Conservation (phyloP, 345 rosid genomes). For the Eutrema japonicum region DNA sequence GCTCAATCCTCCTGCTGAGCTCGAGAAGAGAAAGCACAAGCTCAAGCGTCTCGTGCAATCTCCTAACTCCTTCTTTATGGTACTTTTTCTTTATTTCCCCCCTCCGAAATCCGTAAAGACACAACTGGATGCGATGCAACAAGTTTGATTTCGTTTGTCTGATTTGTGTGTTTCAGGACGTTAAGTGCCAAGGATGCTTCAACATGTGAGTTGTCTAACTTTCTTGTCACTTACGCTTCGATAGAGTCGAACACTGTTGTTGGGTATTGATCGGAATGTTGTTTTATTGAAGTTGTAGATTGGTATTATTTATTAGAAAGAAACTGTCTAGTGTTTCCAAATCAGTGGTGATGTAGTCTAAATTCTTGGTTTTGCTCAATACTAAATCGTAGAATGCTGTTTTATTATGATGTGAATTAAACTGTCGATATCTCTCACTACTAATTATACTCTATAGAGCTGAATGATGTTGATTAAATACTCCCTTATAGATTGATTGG, state of each 20-base stretch:
- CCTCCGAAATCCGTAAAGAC: neutral
- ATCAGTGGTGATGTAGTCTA: neutral
- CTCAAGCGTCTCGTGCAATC: conserved; percentile 63
- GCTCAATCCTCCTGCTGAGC: conserved; percentile 58
- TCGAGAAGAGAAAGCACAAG: conserved; percentile 64
- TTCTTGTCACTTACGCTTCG: neutral
- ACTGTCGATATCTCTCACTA: neutral
- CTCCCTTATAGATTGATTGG: neutral
- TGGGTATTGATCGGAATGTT: neutral
- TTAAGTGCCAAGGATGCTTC: conserved; percentile 60
- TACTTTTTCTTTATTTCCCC: neutral
- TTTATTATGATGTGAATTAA: neutral
- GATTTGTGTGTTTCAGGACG: conserved; percentile 43
- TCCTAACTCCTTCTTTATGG: conserved; percentile 62
- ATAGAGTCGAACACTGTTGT: neutral
- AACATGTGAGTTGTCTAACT: conserved; percentile 42
- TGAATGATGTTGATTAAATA: neutral
- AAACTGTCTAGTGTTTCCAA: neutral
- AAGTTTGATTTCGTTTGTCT: neutral
- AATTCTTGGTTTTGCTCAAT: neutral
- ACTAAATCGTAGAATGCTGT: neutral
- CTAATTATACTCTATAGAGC: neutral
- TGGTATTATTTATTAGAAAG: neutral
- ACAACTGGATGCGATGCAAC: neutral
- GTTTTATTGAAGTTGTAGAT: neutral